Conservation (phyloP, 805 yeast genomes). For the Ogataea naganishii region DNA sequence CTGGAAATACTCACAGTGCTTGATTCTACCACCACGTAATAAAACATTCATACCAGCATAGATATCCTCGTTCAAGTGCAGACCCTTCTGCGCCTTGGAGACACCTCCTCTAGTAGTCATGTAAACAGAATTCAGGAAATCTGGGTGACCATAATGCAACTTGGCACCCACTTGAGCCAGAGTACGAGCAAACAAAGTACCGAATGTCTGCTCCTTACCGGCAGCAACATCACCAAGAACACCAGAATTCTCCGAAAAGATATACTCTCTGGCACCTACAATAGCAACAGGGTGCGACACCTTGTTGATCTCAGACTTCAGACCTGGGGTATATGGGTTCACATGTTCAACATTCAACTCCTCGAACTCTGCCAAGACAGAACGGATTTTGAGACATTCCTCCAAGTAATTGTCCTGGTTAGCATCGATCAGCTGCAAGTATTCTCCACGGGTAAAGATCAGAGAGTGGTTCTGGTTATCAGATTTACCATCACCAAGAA, state of each 20-base stretch:
- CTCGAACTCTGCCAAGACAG: conserved; percentile 76
- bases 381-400: conserved; percentile 77
- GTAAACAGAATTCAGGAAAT: conserved; percentile 63
- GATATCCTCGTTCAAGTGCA: conserved; percentile 81
- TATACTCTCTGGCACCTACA: conserved; percentile 82
- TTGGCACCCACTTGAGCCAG: conserved; percentile 81
- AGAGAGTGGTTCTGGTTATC: conserved; percentile 80
- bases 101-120: conserved; percentile 88
- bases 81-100: conserved; percentile 79
- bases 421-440: conserved; percentile 77
- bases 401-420: conserved; percentile 82
- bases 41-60: conserved; percentile 84
- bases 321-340: conserved; percentile 72
- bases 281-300: conserved; percentile 66
- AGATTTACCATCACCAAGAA: conserved; percentile 82
- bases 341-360: conserved; percentile 68
- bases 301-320: conserved; percentile 45
- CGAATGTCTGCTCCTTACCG: conserved; percentile 85
- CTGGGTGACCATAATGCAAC: conserved; percentile 85
- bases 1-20: conserved; percentile 81
- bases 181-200: conserved; percentile 78
- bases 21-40: conserved; percentile 79
- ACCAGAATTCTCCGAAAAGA: conserved; percentile 81
- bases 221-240: conserved; percentile 86
- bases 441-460: conserved; percentile 78